Evolutionary conservation across 1,284 basidiomycete species (phyloP).

Genomic region (Sanghuangporus weigelae): DNA sequence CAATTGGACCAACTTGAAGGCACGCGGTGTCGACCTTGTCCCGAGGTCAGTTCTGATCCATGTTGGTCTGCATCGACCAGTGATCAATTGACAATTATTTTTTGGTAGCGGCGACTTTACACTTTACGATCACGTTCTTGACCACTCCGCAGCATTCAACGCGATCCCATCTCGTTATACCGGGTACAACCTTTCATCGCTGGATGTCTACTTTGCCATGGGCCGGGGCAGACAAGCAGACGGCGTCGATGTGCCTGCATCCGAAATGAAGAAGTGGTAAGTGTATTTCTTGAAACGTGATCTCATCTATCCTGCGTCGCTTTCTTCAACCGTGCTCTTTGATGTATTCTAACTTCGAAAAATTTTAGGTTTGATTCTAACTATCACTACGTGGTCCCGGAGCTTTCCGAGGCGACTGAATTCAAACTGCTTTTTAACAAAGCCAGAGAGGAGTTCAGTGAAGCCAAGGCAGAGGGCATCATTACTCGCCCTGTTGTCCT

Average conservation of each 20-base stretch:
- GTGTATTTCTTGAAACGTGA: constrained; percentile 24
- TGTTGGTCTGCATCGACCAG: constrained; percentile 13
- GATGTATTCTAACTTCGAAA: not conserved
- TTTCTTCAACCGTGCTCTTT: not conserved
- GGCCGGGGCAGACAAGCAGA: constrained; percentile 96
- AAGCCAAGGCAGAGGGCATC: constrained; percentile 90
- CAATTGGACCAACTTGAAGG: constrained; percentile 89
- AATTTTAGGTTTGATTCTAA: constrained; percentile 92
- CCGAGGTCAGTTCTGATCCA: constrained; percentile 64
- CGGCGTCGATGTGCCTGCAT: constrained; percentile 94
- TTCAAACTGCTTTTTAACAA: constrained; percentile 98
- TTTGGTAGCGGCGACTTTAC: constrained; percentile 88
- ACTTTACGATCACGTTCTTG: constrained; percentile 98
- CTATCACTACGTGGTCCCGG: constrained; percentile 99
- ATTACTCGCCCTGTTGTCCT: constrained; percentile 93
- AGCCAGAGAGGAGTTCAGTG: constrained; percentile 90
- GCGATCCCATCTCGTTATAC: constrained; percentile 95
- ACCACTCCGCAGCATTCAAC: constrained; percentile 96
- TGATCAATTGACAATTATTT: constrained; percentile 22
- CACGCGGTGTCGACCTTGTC: constrained; percentile 85
- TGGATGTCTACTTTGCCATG: constrained; percentile 99
- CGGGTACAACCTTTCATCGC: constrained; percentile 79
- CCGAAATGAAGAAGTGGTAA: constrained; percentile 99
- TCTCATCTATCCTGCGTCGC: constrained; percentile 6
- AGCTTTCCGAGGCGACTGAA: constrained; percentile 87